Base-by-base conservation (phyloP, 2,329 filamentous ascomycete species). In the Phoma sp. region DNA sequence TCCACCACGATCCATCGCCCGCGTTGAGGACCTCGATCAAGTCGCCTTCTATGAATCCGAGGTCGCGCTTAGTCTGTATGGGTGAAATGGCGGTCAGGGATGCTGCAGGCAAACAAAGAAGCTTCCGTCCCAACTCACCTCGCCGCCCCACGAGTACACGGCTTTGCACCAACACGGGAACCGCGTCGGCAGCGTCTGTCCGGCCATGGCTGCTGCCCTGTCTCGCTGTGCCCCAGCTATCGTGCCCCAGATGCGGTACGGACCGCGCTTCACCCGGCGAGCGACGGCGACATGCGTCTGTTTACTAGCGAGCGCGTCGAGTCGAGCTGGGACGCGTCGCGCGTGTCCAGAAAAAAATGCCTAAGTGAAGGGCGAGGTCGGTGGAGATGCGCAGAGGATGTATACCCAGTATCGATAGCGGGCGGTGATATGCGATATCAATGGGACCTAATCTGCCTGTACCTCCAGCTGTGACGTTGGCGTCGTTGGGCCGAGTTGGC, bases 1-100 rank as follows among this genome's bases (percentile, higher is more conserved):
- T 96, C 95, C 95, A 99, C 95, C 95, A 99, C 39, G 91, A 93
- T 46, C 95, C 95, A 78, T 99, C 95, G 60, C 95, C 95, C 17
- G 95, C 95, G 74, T 99, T 99, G 47, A 99, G 83, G 71, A 93
- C 97, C 84, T 99, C 95, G 74, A 99, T 99, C 63, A 99, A 78
- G 77, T 99, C 95, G 60, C 95, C 95, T 76, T 99, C 95, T 65
- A 99, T 90, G 76, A 99, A 99, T 14, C 95, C 95, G 53, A 99
- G 83, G 73, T 99, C 95, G 74, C 90, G 87, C 80, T 96, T 96
- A 20, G 90, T 93, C 87, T 80, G 60, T 33, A 47, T 12, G 14
- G 10, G 42, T 21, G 14, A 37, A 33, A 25, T 21, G 40, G 40
- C 36, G 32, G 65, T 73, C 57, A 74, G 71, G 20, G 39, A 30